Base-by-base conservation (phyloP, 768 basidiomycete species). In the Psilocybe subaeruginosa region DNA sequence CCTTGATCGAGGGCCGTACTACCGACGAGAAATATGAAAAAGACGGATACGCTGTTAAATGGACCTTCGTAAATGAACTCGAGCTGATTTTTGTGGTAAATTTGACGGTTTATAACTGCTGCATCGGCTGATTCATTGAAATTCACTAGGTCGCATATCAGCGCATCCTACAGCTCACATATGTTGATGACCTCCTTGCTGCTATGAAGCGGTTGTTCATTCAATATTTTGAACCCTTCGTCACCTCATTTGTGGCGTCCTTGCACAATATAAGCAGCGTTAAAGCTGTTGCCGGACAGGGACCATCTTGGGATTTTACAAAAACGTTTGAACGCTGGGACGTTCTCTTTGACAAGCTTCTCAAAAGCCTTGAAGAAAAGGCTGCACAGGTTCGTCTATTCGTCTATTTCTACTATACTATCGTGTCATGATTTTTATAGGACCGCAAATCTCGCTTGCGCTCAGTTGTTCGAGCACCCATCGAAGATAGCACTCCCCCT, bases 11-110 rank as follows among this genome's bases (percentile, higher is more conserved):
- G 70, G 93, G 95, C 29, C 85, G 91, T 12, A 87, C 87, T 7
- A 73, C 91, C 0, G 92, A 93, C 60, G 86, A 92, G 61, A 90
- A 86, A 63, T 95, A 93, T 72, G 95, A 97, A 77, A 95, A 89
- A 73, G 96, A 97, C 68, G 96, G 96, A 1, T 97, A 95, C 68
- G 90, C 94, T 29, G 87, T 98, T 55, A 90, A 90, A 73, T 98
- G 97, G 95, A 89, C 93, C 0, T 93, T 95, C 69, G 89, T 92
- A 31, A 99, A 99, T 72, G 95, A 96, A 64, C 81, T 99, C 48
- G 97, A 97, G 63, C 84, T 99, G 68, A 96, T 99, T 58, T 99
- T 99, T 70, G 97, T 97, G 72, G 95, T 96, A 69, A 66, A 92
- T 80, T 17, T 37, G 11, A 11, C 8, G 17, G 29, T 5, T 19